Conservation (phyloP, 2,329 filamentous ascomycete genomes). For the Diplodia sapinea region DNA sequence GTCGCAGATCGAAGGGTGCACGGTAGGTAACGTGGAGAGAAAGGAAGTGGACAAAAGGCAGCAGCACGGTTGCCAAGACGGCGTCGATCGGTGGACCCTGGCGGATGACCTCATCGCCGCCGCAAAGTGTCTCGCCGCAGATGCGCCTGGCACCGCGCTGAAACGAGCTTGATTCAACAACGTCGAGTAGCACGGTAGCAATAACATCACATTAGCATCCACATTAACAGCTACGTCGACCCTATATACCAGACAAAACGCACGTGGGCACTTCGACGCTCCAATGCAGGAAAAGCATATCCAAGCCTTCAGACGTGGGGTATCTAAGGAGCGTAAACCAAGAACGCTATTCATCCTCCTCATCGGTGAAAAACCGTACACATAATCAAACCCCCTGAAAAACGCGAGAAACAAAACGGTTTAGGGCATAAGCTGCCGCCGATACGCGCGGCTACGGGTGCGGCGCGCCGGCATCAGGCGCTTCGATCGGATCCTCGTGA, state of each 20-base stretch:
- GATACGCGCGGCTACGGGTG: background rate
- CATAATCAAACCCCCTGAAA: background rate
- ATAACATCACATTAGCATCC: background rate
- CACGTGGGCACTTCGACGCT: background rate
- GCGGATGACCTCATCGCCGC: conserved; percentile 21
- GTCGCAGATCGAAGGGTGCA: background rate
- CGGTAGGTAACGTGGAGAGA: too few relatives aligned
- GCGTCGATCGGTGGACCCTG: conserved; percentile 22
- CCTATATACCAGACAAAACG: background rate
- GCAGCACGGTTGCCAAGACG: conserved; percentile 25
- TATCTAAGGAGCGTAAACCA: conserved; percentile 26
- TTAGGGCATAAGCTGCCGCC: too few relatives aligned
- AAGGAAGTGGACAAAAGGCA: background rate
- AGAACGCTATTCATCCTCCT: background rate
- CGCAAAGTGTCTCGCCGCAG: background rate
- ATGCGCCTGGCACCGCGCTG: background rate
- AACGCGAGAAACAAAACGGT: background rate
- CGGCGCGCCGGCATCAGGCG: conserved; percentile 3
- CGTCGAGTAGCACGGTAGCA: too few relatives aligned
- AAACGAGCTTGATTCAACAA: conserved; percentile 11
- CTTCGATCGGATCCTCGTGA: conserved; percentile 11
- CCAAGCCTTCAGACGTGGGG: conserved; percentile 15
- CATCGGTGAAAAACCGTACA: background rate
- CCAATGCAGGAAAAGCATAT: background rate
- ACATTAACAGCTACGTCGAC: background rate